Percentiles rank a stretch among this genome's conserved stretches.
Evolutionary conservation across 495 filamentous ascomycete genomes (phyloP).

Genomic region (Viridothelium virens): DNA sequence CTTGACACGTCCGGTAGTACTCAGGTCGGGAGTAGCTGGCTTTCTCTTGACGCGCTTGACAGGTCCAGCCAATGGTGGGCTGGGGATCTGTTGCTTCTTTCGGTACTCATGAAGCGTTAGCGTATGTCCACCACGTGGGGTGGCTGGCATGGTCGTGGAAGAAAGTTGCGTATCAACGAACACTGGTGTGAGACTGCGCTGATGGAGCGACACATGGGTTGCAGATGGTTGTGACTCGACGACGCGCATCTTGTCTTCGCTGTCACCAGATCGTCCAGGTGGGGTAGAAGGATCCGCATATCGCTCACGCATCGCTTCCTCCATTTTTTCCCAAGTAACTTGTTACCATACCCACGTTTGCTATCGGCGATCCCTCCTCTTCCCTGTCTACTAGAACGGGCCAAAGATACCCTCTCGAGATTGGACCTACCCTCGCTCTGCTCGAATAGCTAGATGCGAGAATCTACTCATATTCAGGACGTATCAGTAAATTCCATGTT

Average conservation of each 20-base stretch:
- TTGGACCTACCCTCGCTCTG: background rate
- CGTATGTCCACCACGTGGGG: constrained; percentile 15
- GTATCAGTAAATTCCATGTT: background rate
- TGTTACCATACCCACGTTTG: background rate
- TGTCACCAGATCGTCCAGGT: background rate
- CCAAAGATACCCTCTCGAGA: background rate
- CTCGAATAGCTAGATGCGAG: constrained; percentile 1
- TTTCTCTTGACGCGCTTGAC: constrained; percentile 25
- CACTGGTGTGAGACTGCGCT: constrained; percentile 5
- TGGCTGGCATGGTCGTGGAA: background rate
- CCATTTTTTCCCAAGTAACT: background rate
- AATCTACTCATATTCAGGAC: background rate
- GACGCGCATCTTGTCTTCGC: background rate
- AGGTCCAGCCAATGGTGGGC: constrained; percentile 18
- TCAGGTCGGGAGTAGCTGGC: constrained; percentile 23
- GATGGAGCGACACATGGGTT: background rate
- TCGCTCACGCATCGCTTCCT: background rate
- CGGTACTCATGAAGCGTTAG: constrained; percentile 32
- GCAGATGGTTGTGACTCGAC: constrained; percentile 7
- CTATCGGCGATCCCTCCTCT: background rate
- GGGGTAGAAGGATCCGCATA: background rate
- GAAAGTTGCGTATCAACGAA: constrained; percentile 10
- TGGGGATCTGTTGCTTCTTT: constrained; percentile 27
- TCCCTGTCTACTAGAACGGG: background rate
- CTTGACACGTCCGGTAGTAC: constrained; percentile 24